Conservation (phyloP, 2,329 filamentous ascomycete species). For the Talaromyces sp. region DNA sequence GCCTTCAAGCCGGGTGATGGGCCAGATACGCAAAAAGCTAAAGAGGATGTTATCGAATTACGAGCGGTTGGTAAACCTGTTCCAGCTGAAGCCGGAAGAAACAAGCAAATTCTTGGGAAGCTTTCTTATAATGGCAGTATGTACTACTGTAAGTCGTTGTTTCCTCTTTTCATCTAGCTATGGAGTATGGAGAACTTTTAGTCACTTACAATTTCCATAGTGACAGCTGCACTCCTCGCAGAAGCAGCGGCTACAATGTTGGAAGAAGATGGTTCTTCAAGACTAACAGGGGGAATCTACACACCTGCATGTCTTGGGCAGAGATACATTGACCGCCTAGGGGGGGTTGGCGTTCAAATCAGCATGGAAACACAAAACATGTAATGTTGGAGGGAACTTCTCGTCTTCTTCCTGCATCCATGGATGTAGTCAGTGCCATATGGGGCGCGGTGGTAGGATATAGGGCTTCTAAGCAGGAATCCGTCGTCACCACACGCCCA, state of each 20-base stretch:
- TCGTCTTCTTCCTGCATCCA: no score
- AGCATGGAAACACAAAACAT: background rate
- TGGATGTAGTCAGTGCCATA: no score
- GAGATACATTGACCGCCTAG: background rate
- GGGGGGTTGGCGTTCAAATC: background rate
- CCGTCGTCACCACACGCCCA: no score
- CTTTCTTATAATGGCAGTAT: conserved; percentile 2
- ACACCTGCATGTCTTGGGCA: background rate
- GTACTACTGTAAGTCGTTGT: conserved; percentile 3
- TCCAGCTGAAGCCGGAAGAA: background rate
- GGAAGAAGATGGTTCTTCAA: background rate
- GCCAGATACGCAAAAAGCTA: background rate
- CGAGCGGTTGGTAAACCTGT: background rate
- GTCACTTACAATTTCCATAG: background rate
- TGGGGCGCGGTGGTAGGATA: no score
- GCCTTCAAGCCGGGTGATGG: background rate
- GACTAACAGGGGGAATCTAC: background rate
- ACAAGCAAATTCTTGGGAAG: background rate
- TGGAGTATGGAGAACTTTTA: background rate
- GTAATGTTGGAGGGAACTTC: no score
- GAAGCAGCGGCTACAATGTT: background rate
- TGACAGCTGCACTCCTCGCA: background rate
- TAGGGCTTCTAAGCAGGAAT: no score
- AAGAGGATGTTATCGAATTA: background rate
- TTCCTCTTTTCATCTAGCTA: background rate